Base-by-base conservation (phyloP, 257 asterid genomes). In the Scutellaria baicalensis region DNA sequence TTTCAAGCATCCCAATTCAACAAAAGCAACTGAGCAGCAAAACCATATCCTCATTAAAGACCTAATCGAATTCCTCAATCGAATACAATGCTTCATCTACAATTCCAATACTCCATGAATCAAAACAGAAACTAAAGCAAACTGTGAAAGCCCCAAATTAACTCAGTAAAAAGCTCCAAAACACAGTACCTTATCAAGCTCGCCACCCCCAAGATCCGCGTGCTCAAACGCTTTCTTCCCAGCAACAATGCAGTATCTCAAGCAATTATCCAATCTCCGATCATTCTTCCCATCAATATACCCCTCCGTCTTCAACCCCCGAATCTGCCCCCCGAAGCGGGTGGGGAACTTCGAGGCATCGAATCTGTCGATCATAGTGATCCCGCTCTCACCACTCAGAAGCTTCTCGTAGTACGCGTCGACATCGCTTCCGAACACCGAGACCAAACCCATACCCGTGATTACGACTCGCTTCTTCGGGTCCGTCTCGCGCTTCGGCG, bases 401-500 rank as follows among this genome's bases (percentile, higher is more conserved):
- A 84, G 86, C 81, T 70, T 81, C 14, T 81, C 86, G 45, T 84
- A 84, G 76, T 81, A 84, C 5, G 76, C 74, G 23, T 84, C 89
- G 12, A 77, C 89, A 33, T 84, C 84, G 76, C 81, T 84, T 0
- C 89, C 89, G 74, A 84, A 84, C 6, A 79, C 89, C 14, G 89
- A 84, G 0, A 84, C 86, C 11, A 84, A 71, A 5, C 89, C 89
- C 89, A 81, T 84, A 1, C 89, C 89, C 39, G 89, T 84, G 35
- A 84, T 81, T 4, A 84, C 89, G n/a, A 84, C 84, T 10, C 89
- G 86, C 54, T 84, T 84, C 77, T 81, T 84, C 6, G 86, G 86
- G 79, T 84, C 89, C 5, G 84, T 76, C 75, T 84, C 89, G 57
- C 89, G 86, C 72, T 71, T 81, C 61, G 89, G 89, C 64, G 86